Evolutionary conservation across 768 basidiomycete species (phyloP), one percentile per base, ranked within the genome.

Genomic region (Leucosporidium yakuticum): DNA sequence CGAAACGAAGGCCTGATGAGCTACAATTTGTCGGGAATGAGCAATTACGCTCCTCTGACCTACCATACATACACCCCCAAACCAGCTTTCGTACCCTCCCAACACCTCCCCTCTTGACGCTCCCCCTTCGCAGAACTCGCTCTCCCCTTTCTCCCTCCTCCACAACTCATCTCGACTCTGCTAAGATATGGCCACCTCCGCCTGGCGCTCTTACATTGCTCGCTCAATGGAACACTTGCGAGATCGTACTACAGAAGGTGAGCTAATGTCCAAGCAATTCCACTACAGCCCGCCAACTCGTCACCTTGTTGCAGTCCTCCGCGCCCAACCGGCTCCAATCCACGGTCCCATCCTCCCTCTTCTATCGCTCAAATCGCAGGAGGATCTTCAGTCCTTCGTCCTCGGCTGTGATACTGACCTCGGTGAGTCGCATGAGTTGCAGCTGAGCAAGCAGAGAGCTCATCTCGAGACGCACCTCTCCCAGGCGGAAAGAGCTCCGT

Each of bases 371-470:
- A 85, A 87, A 74, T 82, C 84, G 0, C 79, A 74, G 23, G 81
- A 83, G 29, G 85, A 88, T 69, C 75, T 90, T 58, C 70, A 81
- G 5, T 81, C 84, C n/a, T 87, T 86, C 69, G 89, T 87, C 0
- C 84, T 84, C 0, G 94, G 94, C 4, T 90, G 88, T 71, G 95
- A 98, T 78, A 82, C 82, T 0, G 95, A 98, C 79, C 87, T 94
- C 54, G 93, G 94, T 9, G 90, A 92, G 64, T 49, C 21, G 9
- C 19, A 19, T 34, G 47, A 12, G 51, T 25, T 54, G 51, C 51
- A 12, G 25, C 51, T 54, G 15, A 9, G 51, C 51, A 25, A 9
- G 14, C 51, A 9, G 51, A 14, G 12, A 19, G 19, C 49, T 20
- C 7, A 50, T 50, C 20, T 5, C 49, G 6, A 50, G 19, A n/a